phyloP scores from a whole-genome alignment of 169 alveolate species.

The Plasmodium relictum region DNA sequence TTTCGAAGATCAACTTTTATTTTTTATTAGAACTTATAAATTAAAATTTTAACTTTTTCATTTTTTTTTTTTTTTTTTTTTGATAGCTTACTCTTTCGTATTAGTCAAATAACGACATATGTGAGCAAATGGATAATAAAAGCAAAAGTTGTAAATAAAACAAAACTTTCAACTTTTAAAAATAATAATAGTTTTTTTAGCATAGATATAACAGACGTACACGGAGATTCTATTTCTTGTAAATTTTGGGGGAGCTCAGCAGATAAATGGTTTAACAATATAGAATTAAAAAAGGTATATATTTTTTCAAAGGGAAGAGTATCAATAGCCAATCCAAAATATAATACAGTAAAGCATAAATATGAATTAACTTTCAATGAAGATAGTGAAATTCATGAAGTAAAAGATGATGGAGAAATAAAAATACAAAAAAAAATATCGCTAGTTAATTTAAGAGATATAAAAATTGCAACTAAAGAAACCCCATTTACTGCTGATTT shows the following conservation, averaged over 20 bases:
- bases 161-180: slow-evolving; percentile 81
- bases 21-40: background rate
- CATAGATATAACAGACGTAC: slow-evolving; percentile 82
- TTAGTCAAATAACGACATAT: slow-evolving; percentile 83
- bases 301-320: slow-evolving; percentile 83
- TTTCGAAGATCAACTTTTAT: no score
- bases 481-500: slow-evolving; percentile 82
- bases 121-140: slow-evolving; percentile 84
- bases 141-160: slow-evolving; percentile 83
- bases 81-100: slow-evolving; percentile 76
- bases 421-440: slow-evolving; percentile 78
- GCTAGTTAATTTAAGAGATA: slow-evolving; percentile 80
- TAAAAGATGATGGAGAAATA: slow-evolving; percentile 84
- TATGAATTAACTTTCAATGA: slow-evolving; percentile 82
- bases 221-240: slow-evolving; percentile 84
- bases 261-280: slow-evolving; percentile 80
- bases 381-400: slow-evolving; percentile 82
- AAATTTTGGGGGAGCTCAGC: slow-evolving; percentile 88
- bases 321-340: slow-evolving; percentile 82
- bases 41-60: background rate
- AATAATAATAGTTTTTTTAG: slow-evolving; percentile 80
- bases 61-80: background rate
- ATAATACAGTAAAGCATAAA: slow-evolving; percentile 82
- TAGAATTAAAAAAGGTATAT: slow-evolving; percentile 82
- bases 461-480: slow-evolving; percentile 81